Evolutionary conservation across 495 filamentous ascomycete genomes (phyloP).

Genomic region (Cryomyces minteri): DNA sequence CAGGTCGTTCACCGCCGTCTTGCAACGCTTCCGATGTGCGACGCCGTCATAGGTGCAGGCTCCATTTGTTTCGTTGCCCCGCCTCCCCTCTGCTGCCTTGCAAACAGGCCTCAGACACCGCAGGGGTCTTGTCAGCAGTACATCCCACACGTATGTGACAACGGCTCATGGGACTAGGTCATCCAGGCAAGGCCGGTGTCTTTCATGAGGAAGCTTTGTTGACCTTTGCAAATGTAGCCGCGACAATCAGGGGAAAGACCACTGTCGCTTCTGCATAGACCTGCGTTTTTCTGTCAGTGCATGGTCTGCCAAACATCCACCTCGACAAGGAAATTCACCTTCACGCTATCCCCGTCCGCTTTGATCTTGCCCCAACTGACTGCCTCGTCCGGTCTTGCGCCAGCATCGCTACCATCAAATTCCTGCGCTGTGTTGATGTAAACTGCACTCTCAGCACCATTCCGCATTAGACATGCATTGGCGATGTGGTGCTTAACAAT

Average conservation of each 20-base stretch:
- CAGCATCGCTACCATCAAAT: slow-evolving; percentile 94
- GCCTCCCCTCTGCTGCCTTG: no score
- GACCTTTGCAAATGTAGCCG: slow-evolving; percentile 79
- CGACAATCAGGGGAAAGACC: slow-evolving; percentile 85
- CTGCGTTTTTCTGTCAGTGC: slow-evolving; percentile 16
- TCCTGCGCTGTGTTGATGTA: slow-evolving; percentile 95
- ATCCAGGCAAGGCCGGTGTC: no score
- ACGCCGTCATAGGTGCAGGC: no score
- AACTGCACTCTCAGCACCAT: slow-evolving; percentile 88
- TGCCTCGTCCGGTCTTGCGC: slow-evolving; percentile 87
- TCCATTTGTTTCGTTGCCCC: no score
- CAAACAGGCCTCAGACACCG: no score
- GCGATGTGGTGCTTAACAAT: slow-evolving; percentile 95
- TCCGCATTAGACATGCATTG: slow-evolving; percentile 91
- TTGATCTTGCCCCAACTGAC: slow-evolving; percentile 99
- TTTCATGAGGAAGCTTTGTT: no score
- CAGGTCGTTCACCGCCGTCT: no score
- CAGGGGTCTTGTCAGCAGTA: no score
- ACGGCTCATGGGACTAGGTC: no score
- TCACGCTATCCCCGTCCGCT: slow-evolving; percentile 63
- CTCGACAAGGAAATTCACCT: slow-evolving; percentile 32
- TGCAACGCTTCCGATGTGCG: no score
- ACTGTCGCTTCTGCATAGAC: slow-evolving; percentile 88
- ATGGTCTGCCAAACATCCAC: background rate
- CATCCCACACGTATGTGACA: no score